A percentile compares a stretch with the other conserved stretches of the same genome.
These are phyloP conservation scores for Hyphopichia burtonii DNA, from an alignment of 1,139 yeast genomes.

Conservation along the genomic window DNA sequence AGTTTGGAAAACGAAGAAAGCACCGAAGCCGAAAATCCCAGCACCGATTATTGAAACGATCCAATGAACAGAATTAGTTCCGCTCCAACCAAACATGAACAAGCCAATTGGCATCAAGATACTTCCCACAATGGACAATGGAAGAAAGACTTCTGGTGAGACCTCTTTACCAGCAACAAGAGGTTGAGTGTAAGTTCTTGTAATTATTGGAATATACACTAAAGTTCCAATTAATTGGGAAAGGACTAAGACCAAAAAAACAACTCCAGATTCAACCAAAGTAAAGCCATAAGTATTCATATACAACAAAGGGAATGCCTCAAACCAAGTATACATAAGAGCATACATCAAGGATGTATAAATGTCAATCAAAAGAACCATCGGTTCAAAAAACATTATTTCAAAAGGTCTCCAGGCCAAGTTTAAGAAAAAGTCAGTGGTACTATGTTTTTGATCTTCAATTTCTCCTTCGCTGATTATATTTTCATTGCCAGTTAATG, in stretches of 20 bases:
- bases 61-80: conserved; percentile 29
- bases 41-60: conserved; percentile 31
- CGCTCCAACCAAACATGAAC: conserved; percentile 35
- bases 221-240: conserved; percentile 15
- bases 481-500: conserved; percentile 39
- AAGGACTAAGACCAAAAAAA: conserved; percentile 18
- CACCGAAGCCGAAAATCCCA: conserved; percentile 26
- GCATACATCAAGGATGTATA: conserved; percentile 32
- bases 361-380: conserved; percentile 28
- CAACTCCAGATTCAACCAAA: conserved; percentile 27
- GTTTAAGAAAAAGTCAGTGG: conserved; percentile 18
- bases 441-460: conserved; percentile 31
- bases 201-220: conserved; percentile 19
- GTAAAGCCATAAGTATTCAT: conserved; percentile 19
- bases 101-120: conserved; percentile 29
- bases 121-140: conserved; percentile 41
- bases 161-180: conserved; percentile 34
- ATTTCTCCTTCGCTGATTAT: conserved; percentile 43
- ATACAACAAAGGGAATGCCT: conserved; percentile 32
- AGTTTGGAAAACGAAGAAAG: conserved; percentile 28
- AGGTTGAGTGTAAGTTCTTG: conserved; percentile 23
- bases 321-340: conserved; percentile 33
- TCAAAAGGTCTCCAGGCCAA: conserved; percentile 32
- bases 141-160: conserved; percentile 61
- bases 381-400: conserved; percentile 30